A percentile compares a stretch with the other conserved stretches of the same genome.
These are phyloP conservation scores for Sporothrix pallida DNA, from an alignment of 2,329 filamentous ascomycete species.

Conservation along the genomic window DNA sequence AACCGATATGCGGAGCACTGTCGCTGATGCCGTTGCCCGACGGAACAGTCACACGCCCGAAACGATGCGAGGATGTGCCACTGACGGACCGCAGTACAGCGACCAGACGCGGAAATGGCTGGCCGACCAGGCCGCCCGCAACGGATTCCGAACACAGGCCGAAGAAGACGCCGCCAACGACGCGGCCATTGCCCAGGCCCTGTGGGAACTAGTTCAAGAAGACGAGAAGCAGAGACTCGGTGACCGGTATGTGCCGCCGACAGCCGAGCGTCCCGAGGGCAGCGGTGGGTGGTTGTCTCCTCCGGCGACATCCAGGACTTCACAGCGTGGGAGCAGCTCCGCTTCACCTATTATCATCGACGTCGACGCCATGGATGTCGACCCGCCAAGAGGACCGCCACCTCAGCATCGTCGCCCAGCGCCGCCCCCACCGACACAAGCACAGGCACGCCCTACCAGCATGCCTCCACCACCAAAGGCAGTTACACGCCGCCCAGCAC, in stretches of 20 bases:
- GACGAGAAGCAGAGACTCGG: constrained; percentile 67
- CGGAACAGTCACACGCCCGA: constrained; percentile 56
- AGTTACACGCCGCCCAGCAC: constrained; percentile 1
- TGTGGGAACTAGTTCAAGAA: constrained; percentile 86
- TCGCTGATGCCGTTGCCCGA: constrained; percentile 72
- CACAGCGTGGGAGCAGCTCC: background rate
- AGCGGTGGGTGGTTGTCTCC: constrained; percentile 45
- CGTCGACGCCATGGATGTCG: constrained; percentile 31
- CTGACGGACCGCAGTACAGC: constrained; percentile 51
- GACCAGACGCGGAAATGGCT: constrained; percentile 35
- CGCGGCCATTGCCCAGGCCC: constrained; percentile 79
- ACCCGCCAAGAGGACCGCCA: constrained; percentile 12
- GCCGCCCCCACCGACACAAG: constrained; percentile 14
- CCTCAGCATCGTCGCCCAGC: constrained; percentile 4
- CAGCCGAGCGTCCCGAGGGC: constrained; percentile 58
- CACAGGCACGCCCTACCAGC: background rate
- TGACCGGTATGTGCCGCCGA: constrained; percentile 57
- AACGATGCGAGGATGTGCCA: constrained; percentile 76
- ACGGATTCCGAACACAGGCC: constrained; percentile 81
- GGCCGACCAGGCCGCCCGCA: constrained; percentile 52
- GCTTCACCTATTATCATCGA: constrained; percentile 23
- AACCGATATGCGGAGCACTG: constrained; percentile 70
- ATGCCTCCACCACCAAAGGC: background rate
- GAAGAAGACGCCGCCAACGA: constrained; percentile 92
- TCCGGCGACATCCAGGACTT: background rate